phyloP scores from a whole-genome alignment of 805 yeast species.

The Teunomyces cretensis region DNA sequence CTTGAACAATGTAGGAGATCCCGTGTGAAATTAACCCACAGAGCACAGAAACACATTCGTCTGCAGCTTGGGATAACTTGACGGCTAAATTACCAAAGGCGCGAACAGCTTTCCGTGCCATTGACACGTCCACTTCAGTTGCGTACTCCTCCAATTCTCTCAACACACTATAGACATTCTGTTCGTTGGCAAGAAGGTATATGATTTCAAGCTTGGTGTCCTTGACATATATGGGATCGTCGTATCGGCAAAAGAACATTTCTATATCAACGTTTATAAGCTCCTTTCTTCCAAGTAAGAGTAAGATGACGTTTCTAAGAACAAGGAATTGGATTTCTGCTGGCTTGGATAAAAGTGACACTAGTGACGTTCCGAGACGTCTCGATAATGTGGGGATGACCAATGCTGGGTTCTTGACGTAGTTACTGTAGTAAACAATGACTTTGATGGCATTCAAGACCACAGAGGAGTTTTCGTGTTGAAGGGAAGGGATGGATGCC shows the following conservation, averaged over 20 bases:
- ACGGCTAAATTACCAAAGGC: conserved; percentile 90
- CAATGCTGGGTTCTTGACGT: conserved; percentile 55
- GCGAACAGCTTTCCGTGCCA: conserved; percentile 83
- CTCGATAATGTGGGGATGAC: conserved; percentile 55
- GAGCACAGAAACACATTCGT: conserved; percentile 62
- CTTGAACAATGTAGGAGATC: conserved; percentile 75
- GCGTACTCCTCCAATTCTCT: conserved; percentile 84
- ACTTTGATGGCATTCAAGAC: conserved; percentile 74
- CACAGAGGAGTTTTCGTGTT: conserved; percentile 78
- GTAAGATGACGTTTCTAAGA: conserved; percentile 73
- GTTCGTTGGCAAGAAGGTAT: conserved; percentile 68
- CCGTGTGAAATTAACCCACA: conserved; percentile 61
- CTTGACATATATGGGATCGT: conserved; percentile 85
- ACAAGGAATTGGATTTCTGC: conserved; percentile 82
- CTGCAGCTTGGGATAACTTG: conserved; percentile 62
- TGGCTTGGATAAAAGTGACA: conserved; percentile 69
- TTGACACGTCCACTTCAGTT: conserved; percentile 78
- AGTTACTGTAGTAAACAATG: conserved; percentile 71
- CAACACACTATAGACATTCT: conserved; percentile 60
- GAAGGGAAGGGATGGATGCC: conserved; percentile 64
- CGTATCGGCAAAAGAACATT: conserved; percentile 76
- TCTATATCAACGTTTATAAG: conserved; percentile 67
- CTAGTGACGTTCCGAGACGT: conserved; percentile 65
- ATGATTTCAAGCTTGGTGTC: conserved; percentile 89
- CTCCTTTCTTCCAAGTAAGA: conserved; percentile 64